Percentiles rank a stretch among this genome's conserved stretches.
Conservation (phyloP, 306 rosid species). For the Leucaena leucocephala region DNA sequence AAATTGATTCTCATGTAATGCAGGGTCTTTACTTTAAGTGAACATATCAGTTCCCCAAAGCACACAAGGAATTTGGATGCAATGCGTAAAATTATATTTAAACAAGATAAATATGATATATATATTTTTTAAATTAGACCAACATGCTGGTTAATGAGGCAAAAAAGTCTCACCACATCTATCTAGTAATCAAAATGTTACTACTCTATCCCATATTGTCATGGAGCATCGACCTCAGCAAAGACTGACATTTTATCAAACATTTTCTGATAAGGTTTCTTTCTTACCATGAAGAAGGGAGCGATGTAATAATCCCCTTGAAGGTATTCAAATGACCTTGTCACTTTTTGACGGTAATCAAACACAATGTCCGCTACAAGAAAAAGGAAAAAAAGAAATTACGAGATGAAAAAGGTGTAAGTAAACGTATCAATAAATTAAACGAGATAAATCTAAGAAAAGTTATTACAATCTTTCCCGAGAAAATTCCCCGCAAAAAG, state of each 20-base stretch:
- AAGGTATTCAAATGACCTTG: slow-evolving; percentile 78
- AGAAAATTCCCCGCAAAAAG: slow-evolving; percentile 86
- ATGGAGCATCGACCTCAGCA: background rate
- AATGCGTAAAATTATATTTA: too few relatives aligned
- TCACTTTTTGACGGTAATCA: slow-evolving; percentile 93
- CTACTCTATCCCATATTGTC: background rate
- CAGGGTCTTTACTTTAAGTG: background rate
- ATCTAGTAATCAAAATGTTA: background rate
- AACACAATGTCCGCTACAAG: slow-evolving; percentile 85
- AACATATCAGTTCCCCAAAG: background rate
- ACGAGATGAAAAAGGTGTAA: background rate
- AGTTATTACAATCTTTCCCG: slow-evolving; percentile 75
- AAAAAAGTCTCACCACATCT: background rate
- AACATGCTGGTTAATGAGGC: background rate
- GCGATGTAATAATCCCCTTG: slow-evolving; percentile 95
- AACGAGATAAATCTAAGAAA: background rate
- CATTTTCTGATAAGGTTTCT: background rate
- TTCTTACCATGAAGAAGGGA: slow-evolving; percentile 84
- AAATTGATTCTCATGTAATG: background rate
- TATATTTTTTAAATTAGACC: background rate
- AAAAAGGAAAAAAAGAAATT: background rate
- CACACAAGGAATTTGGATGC: background rate
- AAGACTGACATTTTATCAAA: background rate
- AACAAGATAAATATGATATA: background rate
- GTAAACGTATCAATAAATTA: background rate